Evolutionary conservation across 73 alveolate genomes (phyloP).

Genomic region (Stentor roeselii): DNA sequence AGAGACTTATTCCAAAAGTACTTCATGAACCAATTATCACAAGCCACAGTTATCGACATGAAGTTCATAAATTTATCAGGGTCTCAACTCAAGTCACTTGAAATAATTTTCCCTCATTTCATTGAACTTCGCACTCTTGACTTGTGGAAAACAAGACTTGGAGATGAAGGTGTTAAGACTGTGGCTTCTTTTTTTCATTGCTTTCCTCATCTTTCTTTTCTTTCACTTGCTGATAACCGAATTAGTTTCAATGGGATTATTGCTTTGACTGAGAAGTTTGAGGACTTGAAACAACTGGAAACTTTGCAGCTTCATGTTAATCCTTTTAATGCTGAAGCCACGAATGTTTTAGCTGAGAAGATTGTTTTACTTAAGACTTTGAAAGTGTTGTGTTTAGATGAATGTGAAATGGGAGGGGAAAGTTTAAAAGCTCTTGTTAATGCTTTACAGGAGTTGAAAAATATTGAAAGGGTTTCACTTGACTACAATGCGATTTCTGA

Average conservation of each 20-base stretch:
- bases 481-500: no score
- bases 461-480: no score
- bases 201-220: not conserved
- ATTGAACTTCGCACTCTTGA: not conserved
- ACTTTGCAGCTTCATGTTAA: not conserved
- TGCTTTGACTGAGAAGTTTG: not conserved
- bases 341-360: not conserved
- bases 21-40: no score
- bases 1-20: no score
- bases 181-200: not conserved
- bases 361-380: no score
- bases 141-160: not conserved
- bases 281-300: not conserved
- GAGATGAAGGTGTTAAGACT: not conserved
- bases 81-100: no score
- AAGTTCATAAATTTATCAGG: no score
- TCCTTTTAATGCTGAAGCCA: not conserved
- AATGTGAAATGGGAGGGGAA: no score
- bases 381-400: no score
- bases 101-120: not conserved
- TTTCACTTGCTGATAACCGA: not conserved
- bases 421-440: no score
- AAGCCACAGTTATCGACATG: no score
- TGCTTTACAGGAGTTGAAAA: no score
- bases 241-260: not conserved